A percentile compares a stretch with the other conserved stretches of the same genome.
Evolutionary conservation across 371 early-diverging fungal genomes (phyloP).

Genomic region (Mucor ambiguus): DNA sequence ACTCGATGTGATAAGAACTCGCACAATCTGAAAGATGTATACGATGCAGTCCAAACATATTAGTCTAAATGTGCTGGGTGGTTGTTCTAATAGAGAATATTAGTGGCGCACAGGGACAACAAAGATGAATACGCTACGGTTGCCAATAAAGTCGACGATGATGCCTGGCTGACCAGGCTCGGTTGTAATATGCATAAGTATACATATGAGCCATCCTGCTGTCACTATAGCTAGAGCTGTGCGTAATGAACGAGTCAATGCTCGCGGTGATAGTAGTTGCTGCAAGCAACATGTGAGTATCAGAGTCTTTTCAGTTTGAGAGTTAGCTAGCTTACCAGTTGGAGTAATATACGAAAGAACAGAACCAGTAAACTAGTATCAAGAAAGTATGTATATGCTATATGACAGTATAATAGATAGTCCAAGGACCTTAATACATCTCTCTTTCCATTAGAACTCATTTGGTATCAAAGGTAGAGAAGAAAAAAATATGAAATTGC

Average conservation of each 20-base stretch:
- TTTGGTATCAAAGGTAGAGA: constrained; percentile 12
- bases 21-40: constrained; percentile 37
- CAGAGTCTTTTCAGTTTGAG: neutral
- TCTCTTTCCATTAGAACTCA: constrained; percentile 48
- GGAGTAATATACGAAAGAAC: constrained; percentile 37
- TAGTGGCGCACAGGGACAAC: neutral
- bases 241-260: constrained; percentile 33
- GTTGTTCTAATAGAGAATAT: constrained; percentile 22
- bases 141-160: constrained; percentile 52
- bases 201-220: constrained; percentile 31
- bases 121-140: constrained; percentile 27
- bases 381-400: constrained; percentile 46
- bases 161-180: constrained; percentile 48
- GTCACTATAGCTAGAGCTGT: constrained; percentile 38
- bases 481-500: constrained; percentile 17
- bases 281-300: neutral
- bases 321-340: constrained; percentile 29
- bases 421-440: constrained; percentile 48
- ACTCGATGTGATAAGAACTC: constrained; percentile 42
- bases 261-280: constrained; percentile 40
- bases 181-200: constrained; percentile 35
- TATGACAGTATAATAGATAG: constrained; percentile 43
- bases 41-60: constrained; percentile 37
- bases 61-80: constrained; percentile 32
- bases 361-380: constrained; percentile 45